Evolutionary conservation across 2,329 filamentous ascomycete species (phyloP).

Genomic region (Epicoccum sorghinum): DNA sequence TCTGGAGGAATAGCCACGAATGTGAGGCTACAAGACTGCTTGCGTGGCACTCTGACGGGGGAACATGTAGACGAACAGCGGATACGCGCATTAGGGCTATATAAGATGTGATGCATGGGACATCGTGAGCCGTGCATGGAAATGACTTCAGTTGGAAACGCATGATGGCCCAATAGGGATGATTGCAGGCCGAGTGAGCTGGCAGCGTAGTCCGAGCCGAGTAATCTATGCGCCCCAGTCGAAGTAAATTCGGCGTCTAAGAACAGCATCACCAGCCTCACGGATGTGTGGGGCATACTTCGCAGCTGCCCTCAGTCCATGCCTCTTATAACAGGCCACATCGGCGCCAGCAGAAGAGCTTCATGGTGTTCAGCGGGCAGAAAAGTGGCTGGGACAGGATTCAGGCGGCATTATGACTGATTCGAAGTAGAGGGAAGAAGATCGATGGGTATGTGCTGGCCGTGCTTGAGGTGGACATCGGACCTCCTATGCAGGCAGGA

Average conservation of each 20-base stretch:
- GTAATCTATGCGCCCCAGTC: slow-evolving; percentile 43
- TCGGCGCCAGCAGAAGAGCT: slow-evolving; percentile 18
- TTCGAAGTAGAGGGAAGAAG: slow-evolving; percentile 17
- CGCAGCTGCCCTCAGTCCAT: slow-evolving; percentile 24
- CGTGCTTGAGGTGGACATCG: slow-evolving; percentile 28
- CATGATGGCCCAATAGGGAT: slow-evolving; percentile 36
- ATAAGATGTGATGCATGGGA: slow-evolving; percentile 38
- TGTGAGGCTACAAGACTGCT: slow-evolving; percentile 39
- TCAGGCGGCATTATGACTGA: slow-evolving; percentile 15
- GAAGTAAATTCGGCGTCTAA: slow-evolving; percentile 32
- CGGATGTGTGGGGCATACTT: slow-evolving; percentile 30
- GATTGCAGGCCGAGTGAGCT: slow-evolving; percentile 38
- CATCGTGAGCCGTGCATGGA: slow-evolving; percentile 35
- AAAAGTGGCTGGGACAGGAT: slow-evolving; percentile 20
- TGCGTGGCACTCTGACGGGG: slow-evolving; percentile 46
- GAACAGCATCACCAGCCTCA: slow-evolving; percentile 25
- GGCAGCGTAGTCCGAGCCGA: slow-evolving; percentile 39
- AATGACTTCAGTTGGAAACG: slow-evolving; percentile 38
- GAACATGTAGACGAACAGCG: slow-evolving; percentile 37
- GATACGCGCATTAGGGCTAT: slow-evolving; percentile 45
- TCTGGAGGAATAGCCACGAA: slow-evolving; percentile 22
- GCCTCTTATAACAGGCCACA: slow-evolving; percentile 24
- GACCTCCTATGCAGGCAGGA: slow-evolving; percentile 33
- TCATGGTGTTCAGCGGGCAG: slow-evolving; percentile 9
- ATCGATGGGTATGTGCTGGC: slow-evolving; percentile 31